phyloP scores from a whole-genome alignment of 805 yeast species.

The Komagataella populi region DNA sequence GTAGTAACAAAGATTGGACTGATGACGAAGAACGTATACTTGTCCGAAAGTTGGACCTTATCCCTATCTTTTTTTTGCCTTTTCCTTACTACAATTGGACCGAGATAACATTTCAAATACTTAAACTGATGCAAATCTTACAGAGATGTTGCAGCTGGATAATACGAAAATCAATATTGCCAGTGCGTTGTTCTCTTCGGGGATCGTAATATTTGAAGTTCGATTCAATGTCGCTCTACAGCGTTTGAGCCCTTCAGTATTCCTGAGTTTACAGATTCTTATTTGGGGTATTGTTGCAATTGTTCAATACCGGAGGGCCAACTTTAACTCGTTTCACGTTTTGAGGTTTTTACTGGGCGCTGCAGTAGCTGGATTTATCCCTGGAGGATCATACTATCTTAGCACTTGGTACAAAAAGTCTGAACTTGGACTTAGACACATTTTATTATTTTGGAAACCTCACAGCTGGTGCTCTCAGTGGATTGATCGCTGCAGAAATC shows the following conservation, averaged over 20 bases:
- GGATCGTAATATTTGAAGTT: conserved; percentile 27
- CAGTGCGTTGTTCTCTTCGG: conserved; percentile 24
- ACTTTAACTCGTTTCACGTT: conserved; percentile 15
- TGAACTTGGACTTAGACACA: conserved; percentile 1
- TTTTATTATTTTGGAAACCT: background rate
- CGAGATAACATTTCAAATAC: conserved; percentile 38
- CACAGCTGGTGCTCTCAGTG: background rate
- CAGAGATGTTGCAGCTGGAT: conserved; percentile 17
- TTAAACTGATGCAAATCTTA: conserved; percentile 22
- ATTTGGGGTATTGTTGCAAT: conserved; percentile 25
- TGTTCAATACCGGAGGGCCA: conserved; percentile 18
- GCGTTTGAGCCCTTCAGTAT: conserved; percentile 20
- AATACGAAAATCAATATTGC: conserved; percentile 15
- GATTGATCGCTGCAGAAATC: conserved; percentile 1
- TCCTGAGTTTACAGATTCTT: conserved; percentile 8
- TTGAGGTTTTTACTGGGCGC: conserved; percentile 39
- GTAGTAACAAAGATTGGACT: conserved; percentile 6
- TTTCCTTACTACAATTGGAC: conserved; percentile 30
- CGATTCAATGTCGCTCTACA: conserved; percentile 18
- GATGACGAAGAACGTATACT: conserved; percentile 8
- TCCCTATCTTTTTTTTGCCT: conserved; percentile 5
- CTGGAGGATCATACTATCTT: background rate
- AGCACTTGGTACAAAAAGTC: conserved; percentile 2
- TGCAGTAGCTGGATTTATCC: conserved; percentile 20
- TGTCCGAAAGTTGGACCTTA: conserved; percentile 7